Conservation (phyloP, 2,329 filamentous ascomycete genomes). For the Colletotrichum incanum region DNA sequence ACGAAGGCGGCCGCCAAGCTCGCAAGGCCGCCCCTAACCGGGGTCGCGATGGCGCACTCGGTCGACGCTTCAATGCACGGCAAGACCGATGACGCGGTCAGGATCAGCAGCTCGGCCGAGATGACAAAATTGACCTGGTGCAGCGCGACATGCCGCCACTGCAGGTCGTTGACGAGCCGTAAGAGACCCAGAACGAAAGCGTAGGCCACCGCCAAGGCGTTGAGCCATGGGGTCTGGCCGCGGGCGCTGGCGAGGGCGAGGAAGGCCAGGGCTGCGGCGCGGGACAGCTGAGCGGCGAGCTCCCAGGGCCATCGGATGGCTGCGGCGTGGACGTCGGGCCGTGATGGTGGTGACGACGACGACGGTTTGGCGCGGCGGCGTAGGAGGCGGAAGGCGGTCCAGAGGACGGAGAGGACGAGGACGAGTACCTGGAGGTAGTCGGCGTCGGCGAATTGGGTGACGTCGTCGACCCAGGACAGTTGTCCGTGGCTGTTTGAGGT, state of each 20-base stretch:
- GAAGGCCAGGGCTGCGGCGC: constrained; percentile 58
- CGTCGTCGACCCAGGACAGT: constrained; percentile 56
- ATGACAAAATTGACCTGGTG: constrained; percentile 66
- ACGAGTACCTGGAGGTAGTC: constrained; percentile 58
- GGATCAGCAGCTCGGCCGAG: constrained; percentile 54
- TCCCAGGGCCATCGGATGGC: constrained; percentile 61
- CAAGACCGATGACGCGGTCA: constrained; percentile 57
- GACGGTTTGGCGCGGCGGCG: constrained; percentile 50
- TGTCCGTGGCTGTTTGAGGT: constrained; percentile 17
- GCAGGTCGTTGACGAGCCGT: constrained; percentile 57
- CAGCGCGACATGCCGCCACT: constrained; percentile 63
- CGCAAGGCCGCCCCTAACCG: constrained; percentile 53
- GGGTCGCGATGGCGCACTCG: constrained; percentile 47
- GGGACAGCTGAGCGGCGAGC: constrained; percentile 58
- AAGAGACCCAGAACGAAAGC: constrained; percentile 61
- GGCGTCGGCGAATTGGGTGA: constrained; percentile 57
- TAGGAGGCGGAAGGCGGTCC: constrained; percentile 54
- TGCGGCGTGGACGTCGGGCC: constrained; percentile 53
- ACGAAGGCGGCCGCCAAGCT: constrained; percentile 56
- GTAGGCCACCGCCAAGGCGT: constrained; percentile 57
- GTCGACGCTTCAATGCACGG: constrained; percentile 60
- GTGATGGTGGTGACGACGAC: constrained; percentile 43
- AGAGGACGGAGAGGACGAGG: constrained; percentile 55
- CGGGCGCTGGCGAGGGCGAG: constrained; percentile 55
- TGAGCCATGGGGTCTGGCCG: constrained; percentile 54